Evolutionary conservation across 306 rosid species (phyloP).

Genomic region (Cucumis sativus): Cucumber_9930_V3 NC_026659.2:8995001-8995500

Average conservation of each 20-base stretch:
- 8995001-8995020: constrained; percentile 28
- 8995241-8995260: background rate
- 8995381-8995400: constrained; percentile 8
- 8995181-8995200: constrained; percentile 12
- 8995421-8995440: constrained; percentile 13
- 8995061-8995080: constrained; percentile 8
- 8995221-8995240: background rate
- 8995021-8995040: constrained; percentile 37
- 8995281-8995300: background rate
- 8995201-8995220: background rate
- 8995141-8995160: constrained; percentile 24
- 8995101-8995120: constrained; percentile 10
- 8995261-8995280: constrained; percentile 10
- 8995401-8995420: constrained; percentile 19
- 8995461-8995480: constrained; percentile 6
- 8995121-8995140: constrained; percentile 32
- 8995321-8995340: background rate
- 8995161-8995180: constrained; percentile 17
- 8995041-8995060: constrained; percentile 15
- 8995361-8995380: constrained; percentile 12
- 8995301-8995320: constrained; percentile 2
- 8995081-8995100: constrained; percentile 17
- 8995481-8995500: constrained; percentile 36
- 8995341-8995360: background rate
- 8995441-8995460: constrained; percentile 19